Conservation (phyloP, 176 grass and related monocot genomes). For the maize (Zea mays) region DNA sequence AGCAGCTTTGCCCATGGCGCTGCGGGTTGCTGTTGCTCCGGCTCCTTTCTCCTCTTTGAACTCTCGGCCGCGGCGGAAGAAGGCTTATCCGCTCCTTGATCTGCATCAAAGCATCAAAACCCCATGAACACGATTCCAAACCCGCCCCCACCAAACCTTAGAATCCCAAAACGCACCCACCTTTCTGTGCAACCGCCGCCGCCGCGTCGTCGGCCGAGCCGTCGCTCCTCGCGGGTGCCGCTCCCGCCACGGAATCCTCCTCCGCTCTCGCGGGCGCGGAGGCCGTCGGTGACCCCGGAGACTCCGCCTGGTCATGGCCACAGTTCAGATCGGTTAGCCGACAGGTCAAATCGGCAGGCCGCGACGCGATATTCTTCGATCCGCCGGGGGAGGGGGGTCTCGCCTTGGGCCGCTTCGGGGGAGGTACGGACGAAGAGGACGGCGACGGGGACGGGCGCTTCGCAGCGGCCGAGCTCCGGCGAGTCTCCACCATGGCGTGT, state of each 20-base stretch:
- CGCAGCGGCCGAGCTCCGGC: slow-evolving; percentile 79
- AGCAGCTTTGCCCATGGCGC: slow-evolving; percentile 86
- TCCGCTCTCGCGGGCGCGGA: slow-evolving; percentile 40
- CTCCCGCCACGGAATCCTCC: slow-evolving; percentile 36
- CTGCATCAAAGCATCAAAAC: slow-evolving; percentile 48
- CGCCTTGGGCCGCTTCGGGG: slow-evolving; percentile 85
- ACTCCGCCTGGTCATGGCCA: slow-evolving; percentile 23
- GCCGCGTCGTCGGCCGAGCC: slow-evolving; percentile 33
- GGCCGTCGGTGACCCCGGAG: slow-evolving; percentile 39
- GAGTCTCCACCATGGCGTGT: slow-evolving; percentile 89
- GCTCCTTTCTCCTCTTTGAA: slow-evolving; percentile 41
- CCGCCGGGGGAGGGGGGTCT: slow-evolving; percentile 10
- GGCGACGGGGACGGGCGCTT: slow-evolving; percentile 54
- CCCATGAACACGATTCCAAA: slow-evolving; percentile 38
- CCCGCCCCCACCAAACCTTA: slow-evolving; percentile 12
- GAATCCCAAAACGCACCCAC: slow-evolving; percentile 19
- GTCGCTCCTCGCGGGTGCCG: slow-evolving; percentile 33
- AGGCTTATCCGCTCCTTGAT: slow-evolving; percentile 58
- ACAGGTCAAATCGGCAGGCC: slow-evolving; percentile 20
- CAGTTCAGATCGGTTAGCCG: slow-evolving; percentile 44
- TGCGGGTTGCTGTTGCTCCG: slow-evolving; percentile 39
- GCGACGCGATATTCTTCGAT: slow-evolving; percentile 22
- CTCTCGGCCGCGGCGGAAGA: slow-evolving; percentile 24
- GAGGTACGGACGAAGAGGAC: slow-evolving; percentile 52
- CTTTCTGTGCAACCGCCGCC: slow-evolving; percentile 20